phyloP scores from a whole-genome alignment of 805 yeast genomes.

The Teunomyces stri region DNA sequence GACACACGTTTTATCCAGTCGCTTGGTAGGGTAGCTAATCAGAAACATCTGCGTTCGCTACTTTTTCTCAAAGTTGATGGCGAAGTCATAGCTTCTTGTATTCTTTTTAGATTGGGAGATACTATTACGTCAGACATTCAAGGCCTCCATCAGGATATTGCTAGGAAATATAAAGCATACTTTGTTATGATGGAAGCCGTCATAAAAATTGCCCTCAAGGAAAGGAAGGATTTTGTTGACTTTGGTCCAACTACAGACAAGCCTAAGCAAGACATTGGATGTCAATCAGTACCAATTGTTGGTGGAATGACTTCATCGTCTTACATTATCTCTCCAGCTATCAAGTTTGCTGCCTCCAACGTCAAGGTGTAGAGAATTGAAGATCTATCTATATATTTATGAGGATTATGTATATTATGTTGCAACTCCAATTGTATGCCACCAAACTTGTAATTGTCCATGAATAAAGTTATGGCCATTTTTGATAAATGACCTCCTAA shows the following conservation, averaged over 20 bases:
- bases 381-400: background rate
- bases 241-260: slow-evolving; percentile 47
- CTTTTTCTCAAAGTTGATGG: slow-evolving; percentile 37
- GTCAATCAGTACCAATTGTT: slow-evolving; percentile 32
- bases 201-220: slow-evolving; percentile 36
- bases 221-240: slow-evolving; percentile 38
- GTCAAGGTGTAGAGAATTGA: background rate
- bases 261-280: slow-evolving; percentile 42
- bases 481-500: no score
- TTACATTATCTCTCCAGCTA: background rate
- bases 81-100: slow-evolving; percentile 39
- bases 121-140: slow-evolving; percentile 46
- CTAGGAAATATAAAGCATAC: slow-evolving; percentile 39
- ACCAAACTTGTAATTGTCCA: no score
- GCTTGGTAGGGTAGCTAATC: slow-evolving; percentile 22
- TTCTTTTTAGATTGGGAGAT: slow-evolving; percentile 41
- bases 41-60: slow-evolving; percentile 26
- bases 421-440: background rate
- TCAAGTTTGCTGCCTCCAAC: background rate
- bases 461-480: no score
- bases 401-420: background rate
- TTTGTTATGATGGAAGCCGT: slow-evolving; percentile 49
- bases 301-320: slow-evolving; percentile 17
- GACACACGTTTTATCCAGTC: slow-evolving; percentile 24
- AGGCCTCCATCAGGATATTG: slow-evolving; percentile 40